Conservation (phyloP, 176 grass and related monocot species). For the bread wheat (Triticum aestivum) region IWGSC_CS_RefSeq_v2.1 NC_057794.1:553191673-553192172, state of each 20-base stretch:
- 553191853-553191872: too few species aligned
- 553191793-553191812: not conserved
- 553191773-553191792: not conserved
- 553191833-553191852: not conserved
- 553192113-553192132: not conserved
- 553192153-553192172: not conserved
- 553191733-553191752: not conserved
- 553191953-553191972: not conserved
- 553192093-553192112: not conserved
- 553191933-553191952: not conserved
- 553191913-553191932: not conserved
- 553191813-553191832: not conserved
- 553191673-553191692: not conserved
- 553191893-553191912: not conserved
- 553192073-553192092: not conserved
- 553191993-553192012: not conserved
- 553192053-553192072: not conserved
- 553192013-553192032: slow-evolving; percentile 1
- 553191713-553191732: not conserved
- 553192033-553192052: not conserved
- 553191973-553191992: not conserved
- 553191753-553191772: not conserved
- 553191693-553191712: not conserved
- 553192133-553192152: not conserved
- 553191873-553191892: not conserved